phyloP scores from a whole-genome alignment of 768 basidiomycete genomes.

The Lentinula aciculospora region DNA sequence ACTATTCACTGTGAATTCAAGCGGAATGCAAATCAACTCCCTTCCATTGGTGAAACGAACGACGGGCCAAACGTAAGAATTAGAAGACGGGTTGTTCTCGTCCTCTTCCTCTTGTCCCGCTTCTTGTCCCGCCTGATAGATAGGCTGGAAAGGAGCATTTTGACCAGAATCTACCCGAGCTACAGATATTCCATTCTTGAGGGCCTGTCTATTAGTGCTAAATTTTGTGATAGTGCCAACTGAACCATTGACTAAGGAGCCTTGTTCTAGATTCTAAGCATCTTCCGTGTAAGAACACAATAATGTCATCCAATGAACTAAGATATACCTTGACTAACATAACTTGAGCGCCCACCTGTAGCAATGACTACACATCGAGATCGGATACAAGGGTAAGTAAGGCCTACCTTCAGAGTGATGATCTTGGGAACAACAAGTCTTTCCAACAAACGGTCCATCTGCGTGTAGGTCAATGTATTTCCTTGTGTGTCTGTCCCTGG shows the following conservation, averaged over 20 bases:
- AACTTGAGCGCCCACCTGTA: conserved; percentile 76
- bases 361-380: neutral
- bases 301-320: neutral
- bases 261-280: conserved; percentile 68
- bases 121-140: neutral
- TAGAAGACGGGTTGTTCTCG: conserved; percentile 3
- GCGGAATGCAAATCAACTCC: conserved; percentile 43
- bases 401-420: conserved; percentile 42
- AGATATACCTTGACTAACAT: conserved; percentile 65
- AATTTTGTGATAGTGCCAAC: conserved; percentile 53
- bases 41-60: conserved; percentile 51
- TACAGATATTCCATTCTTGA: conserved; percentile 28
- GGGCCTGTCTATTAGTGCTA: conserved; percentile 35
- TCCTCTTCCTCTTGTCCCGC: neutral
- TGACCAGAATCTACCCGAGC: conserved; percentile 24
- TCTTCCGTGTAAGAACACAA: neutral
- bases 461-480: conserved; percentile 19
- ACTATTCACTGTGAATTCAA: conserved; percentile 61
- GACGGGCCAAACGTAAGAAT: conserved; percentile 46
- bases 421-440: conserved; percentile 52
- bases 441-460: conserved; percentile 44
- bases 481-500: conserved; percentile 41
- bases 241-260: conserved; percentile 65
- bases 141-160: neutral
- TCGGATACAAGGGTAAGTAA: neutral